Base-by-base conservation (phyloP, 345 rosid genomes). In the Kernera saxatilis region DNA sequence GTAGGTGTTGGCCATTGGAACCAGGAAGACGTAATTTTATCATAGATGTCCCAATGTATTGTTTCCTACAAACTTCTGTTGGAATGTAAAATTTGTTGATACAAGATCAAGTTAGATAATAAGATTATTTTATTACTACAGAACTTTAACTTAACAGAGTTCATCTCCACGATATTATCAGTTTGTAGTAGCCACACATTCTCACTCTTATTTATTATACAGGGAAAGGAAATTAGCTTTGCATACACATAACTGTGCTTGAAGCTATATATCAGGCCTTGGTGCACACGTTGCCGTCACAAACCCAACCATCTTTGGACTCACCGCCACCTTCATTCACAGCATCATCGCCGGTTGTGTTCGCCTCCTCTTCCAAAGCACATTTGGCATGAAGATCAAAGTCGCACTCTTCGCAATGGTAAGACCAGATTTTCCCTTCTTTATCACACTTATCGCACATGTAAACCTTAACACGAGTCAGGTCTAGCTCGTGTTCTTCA, bases 371-470 rank as follows among this genome's bases (percentile, higher is more conserved):
- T 51, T 78, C 26, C 43, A 85, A 39, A 21, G 85, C 82, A 66
- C 96, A 89, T 36, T 77, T 75, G 0, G 84, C 87, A 71, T 91
- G 88, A 59, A 91, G 88, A 87, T 84, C 79, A 30, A 85, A 91
- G 61, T 85, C 85, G 23, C 98, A 92, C 54, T 84, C 78, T 1
- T 68, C 62, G 1, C 98, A 88, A 65, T 40, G 50, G 66, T 69
- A 88, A 12, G 95, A 74, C 91, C 89, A 91, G 23, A 66, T 55
- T 14, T 56, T 22, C 40, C 91, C 92, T 6, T 8, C 65, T 46
- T 76, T 76, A 0, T 62, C 39, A 6, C 92, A 85, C 67, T 71
- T 77, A 50, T 86, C 80, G 30, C 91, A 88, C 1, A 0, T 35
- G 70, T 74, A 84, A 52, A 0, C 5, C 21, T 3, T 15, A 8